A percentile compares a stretch with the other conserved stretches of the same genome.
phyloP scores from a whole-genome alignment of 306 rosid genomes.

The Amphicarpaea edgeworthii region DNA sequence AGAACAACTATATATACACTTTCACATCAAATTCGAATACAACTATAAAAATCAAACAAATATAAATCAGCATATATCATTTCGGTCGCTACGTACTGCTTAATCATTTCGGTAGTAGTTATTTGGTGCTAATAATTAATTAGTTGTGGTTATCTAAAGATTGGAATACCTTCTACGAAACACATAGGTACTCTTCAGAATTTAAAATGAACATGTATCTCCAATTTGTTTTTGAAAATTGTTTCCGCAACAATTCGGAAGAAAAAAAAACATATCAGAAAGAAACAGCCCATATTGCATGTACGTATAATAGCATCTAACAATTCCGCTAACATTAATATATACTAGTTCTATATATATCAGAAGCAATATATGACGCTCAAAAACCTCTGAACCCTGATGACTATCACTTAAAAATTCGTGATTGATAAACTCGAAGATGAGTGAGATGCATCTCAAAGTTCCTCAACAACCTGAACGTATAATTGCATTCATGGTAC shows the following conservation, averaged over 20 bases:
- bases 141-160: neutral
- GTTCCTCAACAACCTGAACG: no score
- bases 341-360: no score
- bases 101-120: neutral
- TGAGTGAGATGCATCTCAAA: no score
- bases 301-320: neutral
- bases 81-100: neutral
- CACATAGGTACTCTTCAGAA: neutral
- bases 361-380: neutral
- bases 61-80: neutral
- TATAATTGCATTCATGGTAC: no score
- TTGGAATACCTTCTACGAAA: conserved; percentile 21
- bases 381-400: neutral
- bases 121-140: neutral
- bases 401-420: no score
- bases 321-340: neutral
- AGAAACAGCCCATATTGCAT: neutral
- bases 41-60: neutral
- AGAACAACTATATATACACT: neutral
- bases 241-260: neutral
- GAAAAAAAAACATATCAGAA: neutral
- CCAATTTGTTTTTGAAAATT: conserved; percentile 8
- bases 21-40: neutral
- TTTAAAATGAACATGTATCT: neutral
- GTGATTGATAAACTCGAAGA: no score